Percentiles rank a stretch among this genome's conserved stretches.
Conservation (phyloP, 768 basidiomycete species). For the Leccinellum albellum region DNA sequence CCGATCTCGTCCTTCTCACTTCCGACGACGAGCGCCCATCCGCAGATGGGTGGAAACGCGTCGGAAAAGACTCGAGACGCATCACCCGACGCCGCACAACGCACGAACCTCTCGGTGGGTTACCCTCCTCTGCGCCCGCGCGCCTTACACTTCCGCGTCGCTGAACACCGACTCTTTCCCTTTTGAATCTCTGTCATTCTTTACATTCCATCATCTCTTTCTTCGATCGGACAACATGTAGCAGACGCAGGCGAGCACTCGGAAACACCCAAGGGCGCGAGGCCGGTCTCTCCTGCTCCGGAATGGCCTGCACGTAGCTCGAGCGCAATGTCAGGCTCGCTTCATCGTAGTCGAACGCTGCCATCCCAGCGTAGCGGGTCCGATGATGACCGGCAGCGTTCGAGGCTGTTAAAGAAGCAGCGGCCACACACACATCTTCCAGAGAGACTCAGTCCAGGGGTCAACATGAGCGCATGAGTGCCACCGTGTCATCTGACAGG, state of each 20-base stretch:
- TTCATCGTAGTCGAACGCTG: slow-evolving; percentile 60
- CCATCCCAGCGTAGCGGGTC: slow-evolving; percentile 34
- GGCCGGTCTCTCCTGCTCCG: slow-evolving; percentile 45
- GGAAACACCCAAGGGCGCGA: slow-evolving; percentile 26
- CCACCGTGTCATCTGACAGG: not conserved
- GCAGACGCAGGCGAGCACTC: slow-evolving; percentile 20
- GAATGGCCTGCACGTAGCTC: slow-evolving; percentile 39
- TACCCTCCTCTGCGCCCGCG: slow-evolving; percentile 32
- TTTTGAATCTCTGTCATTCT: not conserved
- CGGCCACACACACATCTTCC: slow-evolving; percentile 30
- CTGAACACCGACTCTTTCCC: slow-evolving; percentile 21
- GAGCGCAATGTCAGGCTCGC: slow-evolving; percentile 31
- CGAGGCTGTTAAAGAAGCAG: slow-evolving; percentile 49
- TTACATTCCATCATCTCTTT: slow-evolving; percentile 5
- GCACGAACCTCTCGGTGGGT: slow-evolving; percentile 39
- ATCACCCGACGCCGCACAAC: slow-evolving; percentile 58
- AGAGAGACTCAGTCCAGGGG: slow-evolving; percentile 16
- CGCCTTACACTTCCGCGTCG: slow-evolving; percentile 27
- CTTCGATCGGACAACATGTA: slow-evolving; percentile 9
- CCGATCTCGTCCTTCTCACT: slow-evolving; percentile 43
- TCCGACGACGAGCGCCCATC: slow-evolving; percentile 48
- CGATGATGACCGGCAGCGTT: slow-evolving; percentile 37
- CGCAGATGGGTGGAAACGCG: slow-evolving; percentile 53
- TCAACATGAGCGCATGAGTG: slow-evolving; percentile 23
- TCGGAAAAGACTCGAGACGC: slow-evolving; percentile 38